These are phyloP conservation scores for Straminergon stramineum DNA, from an alignment of 225 moss, liverwort and hornwort species.

Conservation along the genomic window DNA sequence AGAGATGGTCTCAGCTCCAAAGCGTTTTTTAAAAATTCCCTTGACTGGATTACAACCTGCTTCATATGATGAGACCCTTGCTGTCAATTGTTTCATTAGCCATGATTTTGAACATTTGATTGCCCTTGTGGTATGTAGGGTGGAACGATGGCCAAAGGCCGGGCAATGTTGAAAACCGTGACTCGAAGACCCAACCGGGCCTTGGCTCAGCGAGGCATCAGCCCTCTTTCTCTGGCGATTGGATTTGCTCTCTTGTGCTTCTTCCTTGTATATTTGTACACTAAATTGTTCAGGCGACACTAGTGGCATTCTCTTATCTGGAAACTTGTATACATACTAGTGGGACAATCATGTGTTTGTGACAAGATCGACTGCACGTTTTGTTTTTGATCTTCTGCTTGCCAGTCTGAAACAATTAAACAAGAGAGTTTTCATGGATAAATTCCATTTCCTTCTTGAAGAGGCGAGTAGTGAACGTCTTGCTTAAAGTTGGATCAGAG, in stretches of 20 bases:
- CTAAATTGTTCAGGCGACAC: slow-evolving; percentile 18
- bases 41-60: neutral
- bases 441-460: neutral
- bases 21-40: no score
- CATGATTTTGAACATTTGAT: neutral
- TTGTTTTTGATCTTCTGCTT: neutral
- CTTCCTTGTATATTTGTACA: slow-evolving; percentile 37
- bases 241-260: slow-evolving; percentile 44
- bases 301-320: neutral
- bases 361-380: neutral
- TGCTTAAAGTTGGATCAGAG: neutral
- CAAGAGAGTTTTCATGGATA: neutral
- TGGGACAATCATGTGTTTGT: neutral
- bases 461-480: neutral
- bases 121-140: slow-evolving; percentile 26
- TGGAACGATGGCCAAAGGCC: slow-evolving; percentile 57
- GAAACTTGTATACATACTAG: neutral
- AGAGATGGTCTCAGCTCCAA: neutral
- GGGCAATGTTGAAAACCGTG: slow-evolving; percentile 46
- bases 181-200: slow-evolving; percentile 67
- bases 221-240: slow-evolving; percentile 22
- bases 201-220: slow-evolving; percentile 32
- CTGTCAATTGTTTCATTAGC: neutral
- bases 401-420: neutral
- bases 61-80: neutral